Evolutionary conservation across 108 stramenopile species (phyloP).

Genomic region (Stephanodiscus minutulus): DNA sequence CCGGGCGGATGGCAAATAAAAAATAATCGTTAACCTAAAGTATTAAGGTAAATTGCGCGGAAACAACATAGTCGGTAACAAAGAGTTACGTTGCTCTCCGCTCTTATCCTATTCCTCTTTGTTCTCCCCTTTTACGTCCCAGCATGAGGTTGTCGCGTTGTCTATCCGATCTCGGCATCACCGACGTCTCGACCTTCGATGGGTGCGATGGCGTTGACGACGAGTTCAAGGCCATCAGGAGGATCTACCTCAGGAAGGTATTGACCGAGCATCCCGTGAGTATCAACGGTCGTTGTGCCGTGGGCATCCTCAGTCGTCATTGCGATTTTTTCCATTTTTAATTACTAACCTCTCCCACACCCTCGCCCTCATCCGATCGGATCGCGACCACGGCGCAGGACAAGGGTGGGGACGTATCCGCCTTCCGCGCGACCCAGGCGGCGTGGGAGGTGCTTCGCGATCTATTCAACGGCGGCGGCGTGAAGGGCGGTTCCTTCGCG

Average conservation of each 20-base stretch:
- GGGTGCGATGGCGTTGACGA: constrained; percentile 31
- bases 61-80: no score
- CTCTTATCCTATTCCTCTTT: no score
- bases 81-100: no score
- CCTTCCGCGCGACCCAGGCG: constrained; percentile 45
- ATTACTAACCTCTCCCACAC: no score
- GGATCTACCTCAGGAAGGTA: constrained; percentile 26
- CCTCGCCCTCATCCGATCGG: neutral
- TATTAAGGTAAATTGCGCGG: no score
- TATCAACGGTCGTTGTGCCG: neutral
- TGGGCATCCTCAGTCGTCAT: neutral
- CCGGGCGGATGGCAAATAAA: no score
- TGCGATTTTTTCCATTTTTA: no score
- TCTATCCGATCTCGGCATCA: constrained; percentile 24
- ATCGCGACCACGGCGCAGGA: constrained; percentile 30
- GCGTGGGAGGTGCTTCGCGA: constrained; percentile 51
- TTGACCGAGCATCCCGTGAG: constrained; percentile 42
- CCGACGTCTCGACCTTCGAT: constrained; percentile 33
- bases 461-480: constrained; percentile 26
- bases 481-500: constrained; percentile 33
- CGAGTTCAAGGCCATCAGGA: constrained; percentile 49
- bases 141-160: constrained; percentile 9
- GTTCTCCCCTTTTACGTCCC: no score
- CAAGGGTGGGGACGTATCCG: constrained; percentile 61
- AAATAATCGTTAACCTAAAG: no score